These are phyloP conservation scores for Claviceps pazoutovae DNA, from an alignment of 2,329 filamentous ascomycete genomes.

Conservation along the genomic window DNA sequence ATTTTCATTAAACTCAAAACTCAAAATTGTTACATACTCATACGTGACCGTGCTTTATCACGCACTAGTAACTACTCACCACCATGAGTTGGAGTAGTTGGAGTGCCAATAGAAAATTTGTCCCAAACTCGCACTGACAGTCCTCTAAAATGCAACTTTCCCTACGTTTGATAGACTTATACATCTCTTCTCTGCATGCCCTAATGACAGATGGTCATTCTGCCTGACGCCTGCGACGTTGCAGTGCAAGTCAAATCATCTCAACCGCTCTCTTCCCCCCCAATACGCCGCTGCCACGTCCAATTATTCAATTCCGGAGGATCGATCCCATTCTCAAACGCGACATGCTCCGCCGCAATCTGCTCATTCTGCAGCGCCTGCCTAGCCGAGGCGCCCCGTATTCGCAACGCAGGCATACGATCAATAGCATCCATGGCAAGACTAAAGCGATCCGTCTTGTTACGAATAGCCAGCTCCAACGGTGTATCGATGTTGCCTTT, in stretches of 20 bases:
- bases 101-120: too few relatives aligned
- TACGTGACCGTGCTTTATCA: too few relatives aligned
- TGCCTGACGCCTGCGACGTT: background rate
- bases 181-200: too few relatives aligned
- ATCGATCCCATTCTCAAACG: conserved; percentile 59
- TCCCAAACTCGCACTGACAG: too few relatives aligned
- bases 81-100: too few relatives aligned
- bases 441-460: conserved; percentile 64
- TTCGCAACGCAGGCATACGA: conserved; percentile 46
- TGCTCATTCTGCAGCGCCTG: conserved; percentile 52
- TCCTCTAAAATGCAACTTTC: too few relatives aligned
- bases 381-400: conserved; percentile 46
- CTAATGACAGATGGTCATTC: too few relatives aligned
- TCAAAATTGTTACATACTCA: too few relatives aligned
- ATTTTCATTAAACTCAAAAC: too few relatives aligned
- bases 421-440: conserved; percentile 67
- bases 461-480: conserved; percentile 63
- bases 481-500: conserved; percentile 78
- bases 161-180: too few relatives aligned
- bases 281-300: conserved; percentile 42
- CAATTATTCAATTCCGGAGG: conserved; percentile 51
- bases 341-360: conserved; percentile 48
- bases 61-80: too few relatives aligned
- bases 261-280: conserved; percentile 20
- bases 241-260: background rate